Base-by-base conservation (phyloP, 2,329 filamentous ascomycete species). In the Colletotrichum gloeosporioides region DNA sequence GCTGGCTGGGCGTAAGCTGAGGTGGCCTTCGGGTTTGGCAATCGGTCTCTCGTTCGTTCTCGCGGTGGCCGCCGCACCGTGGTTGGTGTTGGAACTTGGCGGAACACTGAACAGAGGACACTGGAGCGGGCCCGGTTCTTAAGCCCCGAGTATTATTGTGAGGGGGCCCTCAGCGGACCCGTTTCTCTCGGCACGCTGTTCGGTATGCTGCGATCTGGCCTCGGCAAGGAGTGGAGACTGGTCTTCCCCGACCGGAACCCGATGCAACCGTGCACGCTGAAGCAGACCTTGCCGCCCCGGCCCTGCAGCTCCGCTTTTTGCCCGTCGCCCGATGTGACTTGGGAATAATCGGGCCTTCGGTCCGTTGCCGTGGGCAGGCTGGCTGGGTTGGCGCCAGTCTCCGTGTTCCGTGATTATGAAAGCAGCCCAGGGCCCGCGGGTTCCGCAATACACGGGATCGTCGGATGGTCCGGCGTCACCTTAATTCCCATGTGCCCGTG, bases 311-410 rank as follows among this genome's bases (percentile, higher is more conserved):
- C 62, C 69, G 44, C 53, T 31, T 57, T 25, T 39, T 31, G 67
- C 25, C 36, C 36, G n/a, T 29, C 65, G 34, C 55, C 71, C 61
- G 34, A 39, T 63, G 69, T 59, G 53, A 67, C 32, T 18, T 75
- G 34, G 68, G 32, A 39, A 31, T 13, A 49, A 16, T 55, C 73
- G 73, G 73, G 69, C 69, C 61, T 75, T 72, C 69, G 69, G 73
- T 67, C 73, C 69, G 62, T 29, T 75, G 62, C 69, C 73, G 62
- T 66, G 53, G 27, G 18, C 22, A 29, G 9, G 36, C 31, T 39
- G 12, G 13, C 66, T 49, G 44, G 44, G 44, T 22, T 49, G 44
- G 44, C 44, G 44, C 44, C 18, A 49, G 44, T 22, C 34, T 31
- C 36, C 53, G 61, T 22, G 39, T 53, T 18, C 68, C 73, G 62